Conservation (phyloP, 768 basidiomycete genomes). For the Collybiopsis confluens region DNA sequence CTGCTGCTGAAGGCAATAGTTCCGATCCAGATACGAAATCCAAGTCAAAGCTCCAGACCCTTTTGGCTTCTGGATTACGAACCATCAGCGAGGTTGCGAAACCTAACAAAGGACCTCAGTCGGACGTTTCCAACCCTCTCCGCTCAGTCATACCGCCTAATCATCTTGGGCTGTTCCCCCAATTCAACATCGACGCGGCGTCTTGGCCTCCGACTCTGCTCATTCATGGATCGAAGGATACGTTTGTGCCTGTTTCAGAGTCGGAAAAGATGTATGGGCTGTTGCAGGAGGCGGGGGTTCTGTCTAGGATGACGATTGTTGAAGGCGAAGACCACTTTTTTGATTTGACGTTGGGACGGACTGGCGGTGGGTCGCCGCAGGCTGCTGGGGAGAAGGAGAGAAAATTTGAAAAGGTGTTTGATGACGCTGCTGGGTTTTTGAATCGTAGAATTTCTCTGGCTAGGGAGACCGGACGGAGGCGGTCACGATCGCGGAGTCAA, state of each 20-base stretch:
- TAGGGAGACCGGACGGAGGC: background rate
- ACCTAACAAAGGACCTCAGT: slow-evolving; percentile 13
- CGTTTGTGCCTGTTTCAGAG: slow-evolving; percentile 38
- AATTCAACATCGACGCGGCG: slow-evolving; percentile 26
- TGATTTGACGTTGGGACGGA: background rate
- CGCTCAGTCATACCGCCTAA: slow-evolving; percentile 20
- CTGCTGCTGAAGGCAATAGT: too few relatives aligned
- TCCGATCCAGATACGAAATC: too few relatives aligned
- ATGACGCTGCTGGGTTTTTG: background rate
- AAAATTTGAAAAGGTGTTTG: background rate
- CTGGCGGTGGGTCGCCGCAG: too few relatives aligned
- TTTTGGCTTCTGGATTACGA: slow-evolving; percentile 21
- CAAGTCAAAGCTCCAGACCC: slow-evolving; percentile 3
- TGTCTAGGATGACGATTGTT: background rate
- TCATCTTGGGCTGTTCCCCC: slow-evolving; percentile 39
- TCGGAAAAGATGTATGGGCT: slow-evolving; percentile 30
- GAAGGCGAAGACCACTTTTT: slow-evolving; percentile 1
- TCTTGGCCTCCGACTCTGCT: slow-evolving; percentile 46
- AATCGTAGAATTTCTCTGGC: background rate
- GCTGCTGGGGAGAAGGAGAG: background rate
- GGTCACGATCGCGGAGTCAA: background rate
- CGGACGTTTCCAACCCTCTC: slow-evolving; percentile 17
- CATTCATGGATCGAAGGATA: slow-evolving; percentile 44
- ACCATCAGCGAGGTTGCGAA: slow-evolving; percentile 22
- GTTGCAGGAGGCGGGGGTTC: slow-evolving; percentile 27